phyloP scores from a whole-genome alignment of 1,284 basidiomycete species.

The Porogramme epimiltina region DNA sequence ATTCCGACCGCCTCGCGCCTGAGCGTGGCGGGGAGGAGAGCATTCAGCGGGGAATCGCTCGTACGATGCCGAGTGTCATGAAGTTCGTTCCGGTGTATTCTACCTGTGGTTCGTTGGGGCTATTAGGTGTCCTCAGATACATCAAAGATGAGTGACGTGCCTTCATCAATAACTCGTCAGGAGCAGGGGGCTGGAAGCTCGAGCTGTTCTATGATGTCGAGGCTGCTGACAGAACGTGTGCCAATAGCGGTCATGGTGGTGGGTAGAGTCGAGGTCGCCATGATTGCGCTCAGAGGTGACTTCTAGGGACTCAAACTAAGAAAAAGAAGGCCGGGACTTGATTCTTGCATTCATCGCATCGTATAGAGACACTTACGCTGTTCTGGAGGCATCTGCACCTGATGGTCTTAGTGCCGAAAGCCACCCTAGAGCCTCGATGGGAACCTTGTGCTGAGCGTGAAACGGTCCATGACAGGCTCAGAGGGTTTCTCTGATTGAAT shows the following conservation, averaged over 20 bases:
- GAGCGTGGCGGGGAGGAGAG: conserved; percentile 68
- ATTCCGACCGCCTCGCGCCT: conserved; percentile 83
- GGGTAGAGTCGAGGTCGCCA: not conserved
- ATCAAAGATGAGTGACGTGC: not conserved
- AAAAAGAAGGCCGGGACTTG: no score
- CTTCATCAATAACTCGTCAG: not conserved
- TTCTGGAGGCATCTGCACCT: no score
- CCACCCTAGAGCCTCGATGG: no score
- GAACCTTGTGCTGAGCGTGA: no score
- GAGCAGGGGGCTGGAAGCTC: not conserved
- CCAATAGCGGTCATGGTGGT: conserved; percentile 1
- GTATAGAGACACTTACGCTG: no score
- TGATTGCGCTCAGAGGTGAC: no score
- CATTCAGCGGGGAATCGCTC: conserved; percentile 55
- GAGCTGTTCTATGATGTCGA: not conserved
- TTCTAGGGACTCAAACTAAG: no score
- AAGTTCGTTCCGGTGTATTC: conserved; percentile 80
- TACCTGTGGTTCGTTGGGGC: conserved; percentile 36
- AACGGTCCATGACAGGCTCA: no score
- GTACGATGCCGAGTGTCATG: conserved; percentile 75
- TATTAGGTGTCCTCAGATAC: no score
- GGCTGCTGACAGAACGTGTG: not conserved
- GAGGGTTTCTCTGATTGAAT: no score
- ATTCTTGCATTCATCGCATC: no score
- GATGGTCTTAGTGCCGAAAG: no score